phyloP scores from a whole-genome alignment of 768 basidiomycete species.

The Rhizopogon sp. region DNA sequence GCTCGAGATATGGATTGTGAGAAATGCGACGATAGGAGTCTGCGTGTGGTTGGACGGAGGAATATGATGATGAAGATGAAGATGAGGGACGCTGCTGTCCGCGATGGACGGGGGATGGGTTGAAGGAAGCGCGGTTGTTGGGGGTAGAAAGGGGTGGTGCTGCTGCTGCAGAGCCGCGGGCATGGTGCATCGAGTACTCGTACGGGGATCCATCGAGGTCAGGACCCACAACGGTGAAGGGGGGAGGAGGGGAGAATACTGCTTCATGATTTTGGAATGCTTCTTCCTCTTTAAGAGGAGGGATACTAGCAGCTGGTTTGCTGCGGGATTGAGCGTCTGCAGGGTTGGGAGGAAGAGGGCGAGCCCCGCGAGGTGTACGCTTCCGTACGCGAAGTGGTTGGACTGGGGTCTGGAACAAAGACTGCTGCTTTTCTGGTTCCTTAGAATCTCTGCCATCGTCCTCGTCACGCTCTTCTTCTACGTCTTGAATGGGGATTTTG shows the following conservation, averaged over 20 bases:
- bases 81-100: conserved; percentile 6
- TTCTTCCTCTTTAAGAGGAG: conserved; percentile 4
- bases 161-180: conserved; percentile 13
- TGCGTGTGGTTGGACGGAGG: background rate
- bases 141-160: conserved; percentile 18
- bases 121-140: conserved; percentile 14
- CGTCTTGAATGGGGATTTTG: conserved; percentile 9
- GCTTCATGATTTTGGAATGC: conserved; percentile 2
- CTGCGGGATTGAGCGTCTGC: background rate
- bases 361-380: conserved; percentile 6
- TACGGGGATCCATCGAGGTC: conserved; percentile 33
- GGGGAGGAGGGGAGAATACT: conserved; percentile 28
- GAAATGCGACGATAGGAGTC: conserved; percentile 19
- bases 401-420: background rate
- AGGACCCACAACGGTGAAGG: conserved; percentile 27
- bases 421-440: background rate
- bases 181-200: conserved; percentile 18
- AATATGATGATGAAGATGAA: background rate
- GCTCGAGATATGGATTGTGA: conserved; percentile 4
- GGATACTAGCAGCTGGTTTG: background rate
- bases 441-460: conserved; percentile 10
- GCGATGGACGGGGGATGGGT: conserved; percentile 11
- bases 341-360: conserved; percentile 25
- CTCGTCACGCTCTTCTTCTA: conserved; percentile 15
- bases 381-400: conserved; percentile 9